Evolutionary conservation across 441 rosid species (phyloP), one percentile per base, ranked within the genome.

Genomic region (Populus hybrid): DNA sequence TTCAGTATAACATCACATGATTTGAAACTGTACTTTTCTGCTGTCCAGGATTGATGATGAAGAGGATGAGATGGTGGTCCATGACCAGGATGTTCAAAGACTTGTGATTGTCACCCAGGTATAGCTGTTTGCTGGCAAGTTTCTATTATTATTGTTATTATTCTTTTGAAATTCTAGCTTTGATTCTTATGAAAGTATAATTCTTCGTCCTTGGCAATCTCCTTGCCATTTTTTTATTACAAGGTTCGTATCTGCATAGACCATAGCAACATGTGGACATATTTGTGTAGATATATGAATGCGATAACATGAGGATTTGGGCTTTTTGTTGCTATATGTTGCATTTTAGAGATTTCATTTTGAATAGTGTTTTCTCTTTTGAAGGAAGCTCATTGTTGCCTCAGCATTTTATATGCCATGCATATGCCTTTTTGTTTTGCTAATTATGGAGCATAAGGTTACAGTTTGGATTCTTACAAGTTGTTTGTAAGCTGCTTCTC

Each of bases 91-190:
- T 90, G 97, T 94, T 84, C 93, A 93, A 72, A 92, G 94, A 77
- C 98, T 96, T 67, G 96, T 96, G 76, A 96, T 94, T 82, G 99
- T 94, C 67, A 94, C 98, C 74, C 98, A 91, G 98, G 98, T 94
- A 91, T 68, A 74, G 50, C 10, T 71, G 11, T 38, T 79, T 29
- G 50, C 18, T 29, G 10, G 71, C 26, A 26, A 29, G 50, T 61
- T 66, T 33, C 40, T 71, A 23, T 50, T 50, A 36, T 21, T 64
- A 42, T 42, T 42, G 18, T 42, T 42, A 3, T 11, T 42, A 16
- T 42, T 42, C 53, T 42, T 42, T 42, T 42, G 53, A 42, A 42
- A 42, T 42, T 10, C 53, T 42, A 42, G 53, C 16, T 42, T 42
- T 42, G 53, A 61, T 61, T 61, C 26, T 8, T 9, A 21, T 21